Conservation (phyloP, 2,329 filamentous ascomycete genomes). For the Colletotrichum agaves region DNA sequence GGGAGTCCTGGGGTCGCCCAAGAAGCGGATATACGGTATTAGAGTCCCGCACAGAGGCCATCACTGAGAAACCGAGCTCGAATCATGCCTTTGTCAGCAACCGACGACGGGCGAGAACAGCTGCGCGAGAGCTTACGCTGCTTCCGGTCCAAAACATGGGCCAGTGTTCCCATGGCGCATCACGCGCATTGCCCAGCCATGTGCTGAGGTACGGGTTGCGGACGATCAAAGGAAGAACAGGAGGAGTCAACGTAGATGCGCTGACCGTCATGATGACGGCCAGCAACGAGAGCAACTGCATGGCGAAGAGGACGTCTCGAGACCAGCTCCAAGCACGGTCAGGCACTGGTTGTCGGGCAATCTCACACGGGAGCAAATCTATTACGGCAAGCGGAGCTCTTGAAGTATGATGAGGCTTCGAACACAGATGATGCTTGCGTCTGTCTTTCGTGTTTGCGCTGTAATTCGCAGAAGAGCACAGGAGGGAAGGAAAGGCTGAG, state of each 20-base stretch:
- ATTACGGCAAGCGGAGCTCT: background rate
- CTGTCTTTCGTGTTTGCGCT: background rate
- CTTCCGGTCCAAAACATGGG: conserved; percentile 86
- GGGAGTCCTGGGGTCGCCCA: conserved; percentile 63
- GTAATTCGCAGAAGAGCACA: background rate
- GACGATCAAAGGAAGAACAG: conserved; percentile 67
- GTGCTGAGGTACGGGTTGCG: conserved; percentile 70
- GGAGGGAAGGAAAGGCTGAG: background rate
- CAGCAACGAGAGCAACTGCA: conserved; percentile 46
- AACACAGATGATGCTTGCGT: background rate
- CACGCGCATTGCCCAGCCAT: conserved; percentile 74
- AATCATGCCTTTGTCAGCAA: conserved; percentile 19
- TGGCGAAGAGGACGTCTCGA: conserved; percentile 30
- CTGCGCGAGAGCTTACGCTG: conserved; percentile 53
- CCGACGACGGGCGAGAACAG: conserved; percentile 10
- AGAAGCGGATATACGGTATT: conserved; percentile 60
- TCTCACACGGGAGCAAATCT: background rate
- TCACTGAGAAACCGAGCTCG: conserved; percentile 61
- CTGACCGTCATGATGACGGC: conserved; percentile 48
- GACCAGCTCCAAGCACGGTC: conserved; percentile 4
- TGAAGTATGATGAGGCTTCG: background rate
- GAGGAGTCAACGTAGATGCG: conserved; percentile 65
- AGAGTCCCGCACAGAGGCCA: conserved; percentile 57
- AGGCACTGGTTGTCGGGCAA: background rate
- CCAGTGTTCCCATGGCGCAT: conserved; percentile 84